Percentiles rank a stretch among this genome's conserved stretches.
Conservation (phyloP, 2,329 filamentous ascomycete species). For the Phaeoacremonium minimum region DNA sequence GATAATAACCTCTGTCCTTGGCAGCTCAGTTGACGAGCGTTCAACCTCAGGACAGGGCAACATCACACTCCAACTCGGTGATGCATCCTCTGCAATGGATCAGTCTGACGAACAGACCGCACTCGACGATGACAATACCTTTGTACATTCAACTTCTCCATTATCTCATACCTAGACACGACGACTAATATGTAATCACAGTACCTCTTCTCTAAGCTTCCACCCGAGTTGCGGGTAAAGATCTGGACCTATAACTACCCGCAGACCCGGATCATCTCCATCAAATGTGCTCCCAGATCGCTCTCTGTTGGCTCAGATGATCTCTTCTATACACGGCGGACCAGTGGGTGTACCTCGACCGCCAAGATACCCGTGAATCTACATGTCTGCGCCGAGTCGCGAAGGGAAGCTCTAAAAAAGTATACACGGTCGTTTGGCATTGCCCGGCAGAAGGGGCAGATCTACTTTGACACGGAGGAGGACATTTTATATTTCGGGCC, state of each 20-base stretch:
- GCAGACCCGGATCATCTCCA: slow-evolving; percentile 34
- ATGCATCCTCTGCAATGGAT: too few species aligned
- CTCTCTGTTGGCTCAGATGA: slow-evolving; percentile 1
- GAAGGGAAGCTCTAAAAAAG: slow-evolving; percentile 33
- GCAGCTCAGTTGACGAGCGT: too few species aligned
- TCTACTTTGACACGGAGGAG: slow-evolving; percentile 33
- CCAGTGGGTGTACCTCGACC: slow-evolving; percentile 34
- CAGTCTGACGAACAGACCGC: too few species aligned
- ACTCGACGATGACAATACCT: too few species aligned
- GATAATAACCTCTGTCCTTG: too few species aligned
- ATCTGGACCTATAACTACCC: slow-evolving; percentile 43
- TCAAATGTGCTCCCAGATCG: slow-evolving; percentile 31
- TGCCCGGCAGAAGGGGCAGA: slow-evolving; percentile 30
- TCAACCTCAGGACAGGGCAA: too few species aligned
- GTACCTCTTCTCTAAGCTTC: slow-evolving; percentile 37
- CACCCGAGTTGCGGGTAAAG: slow-evolving; percentile 39
- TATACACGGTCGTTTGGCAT: slow-evolving; percentile 38
- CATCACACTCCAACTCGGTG: too few species aligned
- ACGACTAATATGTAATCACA: too few species aligned
- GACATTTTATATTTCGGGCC: slow-evolving; percentile 46
- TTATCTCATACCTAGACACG: too few species aligned
- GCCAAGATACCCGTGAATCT: slow-evolving; percentile 37
- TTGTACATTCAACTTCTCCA: too few species aligned
- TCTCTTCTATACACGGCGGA: not conserved
- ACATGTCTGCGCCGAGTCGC: slow-evolving; percentile 41